Conservation (phyloP, 2,329 filamentous ascomycete genomes). For the Furcasterigmium sp. region DNA sequence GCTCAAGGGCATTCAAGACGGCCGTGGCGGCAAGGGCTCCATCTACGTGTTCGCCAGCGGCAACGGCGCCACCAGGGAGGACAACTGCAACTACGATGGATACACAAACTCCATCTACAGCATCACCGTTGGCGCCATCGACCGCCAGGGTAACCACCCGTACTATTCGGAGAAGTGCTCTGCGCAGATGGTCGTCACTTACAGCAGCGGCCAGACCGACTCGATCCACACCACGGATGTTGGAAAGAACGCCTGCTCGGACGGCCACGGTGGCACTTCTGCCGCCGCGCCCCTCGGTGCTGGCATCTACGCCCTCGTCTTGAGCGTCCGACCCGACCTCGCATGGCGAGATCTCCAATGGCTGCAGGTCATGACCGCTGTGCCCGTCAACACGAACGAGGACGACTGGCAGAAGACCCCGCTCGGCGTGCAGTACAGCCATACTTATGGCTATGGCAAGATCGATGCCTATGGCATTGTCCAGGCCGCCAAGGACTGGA, state of each 20-base stretch:
- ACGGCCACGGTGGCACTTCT: conserved; percentile 86
- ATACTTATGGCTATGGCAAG: conserved; percentile 94
- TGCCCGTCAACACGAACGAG: conserved; percentile 67
- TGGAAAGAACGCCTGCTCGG: conserved; percentile 73
- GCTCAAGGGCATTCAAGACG: conserved; percentile 86
- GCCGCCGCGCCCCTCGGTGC: conserved; percentile 90
- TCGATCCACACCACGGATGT: conserved; percentile 97
- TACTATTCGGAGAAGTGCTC: conserved; percentile 97
- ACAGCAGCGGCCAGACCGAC: conserved; percentile 85
- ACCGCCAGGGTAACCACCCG: conserved; percentile 80
- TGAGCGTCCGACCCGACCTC: conserved; percentile 79
- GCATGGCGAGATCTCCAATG: conserved; percentile 95
- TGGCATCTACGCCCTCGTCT: conserved; percentile 83
- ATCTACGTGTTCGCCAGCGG: conserved; percentile 97
- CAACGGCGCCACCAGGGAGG: conserved; percentile 79
- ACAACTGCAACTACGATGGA: conserved; percentile 99
- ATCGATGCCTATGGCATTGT: conserved; percentile 84
- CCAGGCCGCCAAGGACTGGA: conserved; percentile 78
- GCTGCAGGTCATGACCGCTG: conserved; percentile 76
- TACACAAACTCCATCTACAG: conserved; percentile 99
- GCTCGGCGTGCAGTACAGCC: conserved; percentile 82
- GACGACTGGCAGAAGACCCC: conserved; percentile 75
- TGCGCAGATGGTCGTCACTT: conserved; percentile 91
- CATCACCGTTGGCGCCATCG: conserved; percentile 91
- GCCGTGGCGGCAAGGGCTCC: conserved; percentile 75